Evolutionary conservation across 148 eudicot genomes (phyloP).

Genomic region (Chenopodium suecicum): DNA sequence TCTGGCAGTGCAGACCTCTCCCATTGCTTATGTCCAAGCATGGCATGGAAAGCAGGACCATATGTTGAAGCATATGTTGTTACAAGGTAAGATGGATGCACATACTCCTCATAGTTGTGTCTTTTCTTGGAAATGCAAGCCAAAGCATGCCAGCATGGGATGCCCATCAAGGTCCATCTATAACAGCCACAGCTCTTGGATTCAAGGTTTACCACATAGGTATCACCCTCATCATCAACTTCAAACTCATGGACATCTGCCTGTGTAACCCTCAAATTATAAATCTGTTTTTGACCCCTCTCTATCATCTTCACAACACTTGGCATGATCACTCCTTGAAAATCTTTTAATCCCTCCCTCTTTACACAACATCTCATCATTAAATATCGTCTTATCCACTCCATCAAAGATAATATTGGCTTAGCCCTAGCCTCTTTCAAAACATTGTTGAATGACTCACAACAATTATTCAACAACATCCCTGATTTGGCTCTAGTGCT

Average conservation of each 20-base stretch:
- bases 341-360: background rate
- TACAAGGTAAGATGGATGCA: background rate
- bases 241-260: background rate
- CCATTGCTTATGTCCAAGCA: background rate
- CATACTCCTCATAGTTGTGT: background rate
- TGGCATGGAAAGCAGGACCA: background rate
- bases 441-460: background rate
- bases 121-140: background rate
- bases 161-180: background rate
- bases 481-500: background rate
- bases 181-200: background rate
- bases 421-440: background rate
- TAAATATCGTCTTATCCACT: conserved; percentile 1
- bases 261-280: background rate
- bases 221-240: background rate
- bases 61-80: background rate
- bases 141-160: background rate
- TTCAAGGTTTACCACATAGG: background rate
- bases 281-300: too few relatives aligned
- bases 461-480: background rate
- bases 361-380: background rate
- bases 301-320: background rate
- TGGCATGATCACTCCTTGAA: background rate
- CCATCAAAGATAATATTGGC: background rate
- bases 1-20: background rate